Conservation (phyloP, 768 basidiomycete species). For the Naganishia vishniacii region DNA sequence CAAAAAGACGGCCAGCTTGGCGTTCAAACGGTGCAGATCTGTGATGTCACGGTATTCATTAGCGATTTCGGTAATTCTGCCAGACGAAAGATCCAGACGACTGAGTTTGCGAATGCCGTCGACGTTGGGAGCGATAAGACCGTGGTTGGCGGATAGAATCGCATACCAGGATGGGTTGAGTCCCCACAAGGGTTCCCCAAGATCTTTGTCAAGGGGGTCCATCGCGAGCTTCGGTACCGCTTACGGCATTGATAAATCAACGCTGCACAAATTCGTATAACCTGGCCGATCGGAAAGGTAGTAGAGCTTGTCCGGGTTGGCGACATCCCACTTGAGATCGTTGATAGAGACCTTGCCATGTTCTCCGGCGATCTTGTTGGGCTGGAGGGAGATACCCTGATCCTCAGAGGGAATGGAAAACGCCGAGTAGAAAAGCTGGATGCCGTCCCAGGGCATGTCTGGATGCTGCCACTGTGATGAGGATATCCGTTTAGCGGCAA, state of each 20-base stretch:
- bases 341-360: slow-evolving; percentile 54
- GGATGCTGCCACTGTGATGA: slow-evolving; percentile 52
- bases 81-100: slow-evolving; percentile 48
- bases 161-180: slow-evolving; percentile 56
- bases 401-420: slow-evolving; percentile 7
- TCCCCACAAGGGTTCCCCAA: slow-evolving; percentile 57
- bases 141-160: slow-evolving; percentile 33
- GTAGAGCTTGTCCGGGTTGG: slow-evolving; percentile 54
- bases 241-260: slow-evolving; percentile 38
- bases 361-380: slow-evolving; percentile 56
- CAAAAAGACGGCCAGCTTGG: slow-evolving; percentile 31
- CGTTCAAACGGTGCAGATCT: slow-evolving; percentile 21
- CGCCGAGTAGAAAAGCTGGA: slow-evolving; percentile 55
- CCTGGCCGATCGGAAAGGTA: slow-evolving; percentile 65
- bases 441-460: slow-evolving; percentile 68
- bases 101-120: slow-evolving; percentile 52
- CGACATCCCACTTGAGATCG: slow-evolving; percentile 58
- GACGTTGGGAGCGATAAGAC: slow-evolving; percentile 48
- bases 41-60: slow-evolving; percentile 29
- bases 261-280: slow-evolving; percentile 63
- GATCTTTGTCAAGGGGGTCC: slow-evolving; percentile 55
- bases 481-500: background rate
- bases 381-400: slow-evolving; percentile 45
- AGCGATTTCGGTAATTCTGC: slow-evolving; percentile 16
- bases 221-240: background rate